Base-by-base conservation (phyloP, 2,329 filamentous ascomycete genomes). In the Cordyceps pruinosa region DNA sequence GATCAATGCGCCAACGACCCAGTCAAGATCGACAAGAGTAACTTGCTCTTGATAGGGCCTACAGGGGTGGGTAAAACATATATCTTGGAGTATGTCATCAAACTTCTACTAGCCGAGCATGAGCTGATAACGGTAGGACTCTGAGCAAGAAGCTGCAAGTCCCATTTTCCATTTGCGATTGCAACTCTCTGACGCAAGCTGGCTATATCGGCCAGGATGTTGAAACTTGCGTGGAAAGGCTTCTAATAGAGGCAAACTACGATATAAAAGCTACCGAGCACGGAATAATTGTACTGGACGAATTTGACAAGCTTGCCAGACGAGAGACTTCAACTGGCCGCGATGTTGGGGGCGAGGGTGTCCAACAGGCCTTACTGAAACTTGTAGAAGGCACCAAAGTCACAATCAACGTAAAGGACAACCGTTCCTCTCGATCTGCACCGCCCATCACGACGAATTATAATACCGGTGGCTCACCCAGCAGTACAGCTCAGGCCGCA, bases 131-230 rank as follows among this genome's bases (percentile, higher is more conserved):
- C 65, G n/a, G 2, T 54, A 95, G 92, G 72, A 97, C 93, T 0
- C 76, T 97, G 39, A 94, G 93, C 63, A 87, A 91, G 66, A 87
- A 94, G 53, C 82, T 99, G n/a, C 93, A 94, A 60, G 91, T 97
- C 0, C 94, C 94, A 0, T 96, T 97, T 67, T 91, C 89, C 61
- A 96, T 96, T 72, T 93, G 90, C 60, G 93, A 97, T 72, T 97
- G 93, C 71, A 97, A 94, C 51, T 89, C 92, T 6, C 91, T 97
- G 62, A 97, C 93, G 0, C 93, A 97, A 73, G 93, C 93, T 5
- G 93, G 94, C 26, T 99, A 99, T 66, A 97, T 99, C 63, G 94
- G 94, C 30, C 93, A 97, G 68, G 94, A 99, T 68, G 93, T 93
- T n/a, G 94, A 99, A 69, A 87, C 90, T 1, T 97, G 93, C 65